Conservation (phyloP, 192 early-diverging fungal species). For the Rhizophagus prolifer region DNA sequence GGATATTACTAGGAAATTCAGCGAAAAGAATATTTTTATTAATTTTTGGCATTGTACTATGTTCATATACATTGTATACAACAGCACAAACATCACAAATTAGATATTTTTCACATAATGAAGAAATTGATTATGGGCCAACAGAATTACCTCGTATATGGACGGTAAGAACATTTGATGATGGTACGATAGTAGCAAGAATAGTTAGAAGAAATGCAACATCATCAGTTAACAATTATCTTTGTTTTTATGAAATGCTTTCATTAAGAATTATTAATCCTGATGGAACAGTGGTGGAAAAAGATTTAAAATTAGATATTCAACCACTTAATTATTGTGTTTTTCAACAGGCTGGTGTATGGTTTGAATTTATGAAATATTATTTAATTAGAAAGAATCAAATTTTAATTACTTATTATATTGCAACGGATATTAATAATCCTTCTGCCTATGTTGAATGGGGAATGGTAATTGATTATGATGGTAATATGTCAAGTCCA, state of each 20-base stretch:
- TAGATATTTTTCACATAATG: neutral
- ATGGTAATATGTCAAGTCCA: neutral
- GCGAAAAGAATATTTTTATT: no score
- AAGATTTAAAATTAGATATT: neutral
- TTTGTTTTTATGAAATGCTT: no score
- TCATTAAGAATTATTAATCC: no score
- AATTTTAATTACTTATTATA: neutral
- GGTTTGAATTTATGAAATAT: neutral
- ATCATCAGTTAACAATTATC: neutral
- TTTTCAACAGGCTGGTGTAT: neutral
- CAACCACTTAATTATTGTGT: neutral
- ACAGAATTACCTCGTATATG: neutral
- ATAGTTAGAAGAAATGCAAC: neutral
- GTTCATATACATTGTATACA: no score
- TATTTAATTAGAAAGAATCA: neutral
- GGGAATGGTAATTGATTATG: neutral
- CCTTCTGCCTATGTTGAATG: neutral
- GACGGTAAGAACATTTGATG: neutral
- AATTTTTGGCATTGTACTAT: no score
- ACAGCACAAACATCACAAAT: no score
- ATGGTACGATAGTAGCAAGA: neutral
- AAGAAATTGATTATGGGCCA: neutral
- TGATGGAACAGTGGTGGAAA: neutral
- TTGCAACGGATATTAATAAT: neutral
- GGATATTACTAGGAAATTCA: no score